A percentile compares a stretch with the other conserved stretches of the same genome.
These are phyloP conservation scores for Globisporangium carolinianum DNA, from an alignment of 352 stramenopile genomes.

Conservation along the genomic window DNA sequence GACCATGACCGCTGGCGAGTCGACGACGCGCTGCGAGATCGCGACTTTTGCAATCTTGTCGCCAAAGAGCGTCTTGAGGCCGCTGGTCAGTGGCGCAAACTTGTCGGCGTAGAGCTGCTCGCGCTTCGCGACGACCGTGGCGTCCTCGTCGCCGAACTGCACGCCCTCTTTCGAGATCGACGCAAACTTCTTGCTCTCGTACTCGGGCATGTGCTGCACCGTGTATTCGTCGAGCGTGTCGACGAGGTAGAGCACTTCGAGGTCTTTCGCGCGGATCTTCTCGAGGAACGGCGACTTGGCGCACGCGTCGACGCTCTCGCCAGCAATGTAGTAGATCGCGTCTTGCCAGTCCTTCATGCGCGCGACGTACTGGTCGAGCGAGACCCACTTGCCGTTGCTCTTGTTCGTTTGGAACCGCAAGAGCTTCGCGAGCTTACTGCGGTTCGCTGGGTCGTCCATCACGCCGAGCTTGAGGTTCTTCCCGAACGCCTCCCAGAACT, in stretches of 20 bases:
- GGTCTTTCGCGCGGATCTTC: conserved; percentile 93
- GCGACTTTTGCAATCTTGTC: conserved; percentile 93
- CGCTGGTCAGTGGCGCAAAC: conserved; percentile 94
- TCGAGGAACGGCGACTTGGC: conserved; percentile 96
- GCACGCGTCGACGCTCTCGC: conserved; percentile 89
- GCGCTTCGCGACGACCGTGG: conserved; percentile 91
- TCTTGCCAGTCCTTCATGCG: conserved; percentile 99
- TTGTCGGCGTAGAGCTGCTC: conserved; percentile 96
- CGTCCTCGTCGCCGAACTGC: conserved; percentile 98
- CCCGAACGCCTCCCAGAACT: conserved; percentile 98
- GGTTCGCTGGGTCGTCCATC: conserved; percentile 96
- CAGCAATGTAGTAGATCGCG: conserved; percentile 98
- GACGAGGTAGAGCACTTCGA: conserved; percentile 98
- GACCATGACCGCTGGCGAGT: conserved; percentile 94
- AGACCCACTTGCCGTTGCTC: conserved; percentile 89
- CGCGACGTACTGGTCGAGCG: conserved; percentile 94
- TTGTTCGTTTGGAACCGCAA: conserved; percentile 96
- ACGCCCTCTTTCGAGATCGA: conserved; percentile 98
- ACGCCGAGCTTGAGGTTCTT: conserved; percentile 98
- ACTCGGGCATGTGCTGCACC: conserved; percentile 91
- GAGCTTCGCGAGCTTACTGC: conserved; percentile 94
- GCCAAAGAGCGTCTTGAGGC: conserved; percentile 94
- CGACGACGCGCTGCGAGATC: conserved; percentile 93
- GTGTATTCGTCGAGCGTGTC: conserved; percentile 99
- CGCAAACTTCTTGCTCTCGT: conserved; percentile 94